Conservation (phyloP, 768 basidiomycete genomes). For the Trametes cinnabarina region DNA sequence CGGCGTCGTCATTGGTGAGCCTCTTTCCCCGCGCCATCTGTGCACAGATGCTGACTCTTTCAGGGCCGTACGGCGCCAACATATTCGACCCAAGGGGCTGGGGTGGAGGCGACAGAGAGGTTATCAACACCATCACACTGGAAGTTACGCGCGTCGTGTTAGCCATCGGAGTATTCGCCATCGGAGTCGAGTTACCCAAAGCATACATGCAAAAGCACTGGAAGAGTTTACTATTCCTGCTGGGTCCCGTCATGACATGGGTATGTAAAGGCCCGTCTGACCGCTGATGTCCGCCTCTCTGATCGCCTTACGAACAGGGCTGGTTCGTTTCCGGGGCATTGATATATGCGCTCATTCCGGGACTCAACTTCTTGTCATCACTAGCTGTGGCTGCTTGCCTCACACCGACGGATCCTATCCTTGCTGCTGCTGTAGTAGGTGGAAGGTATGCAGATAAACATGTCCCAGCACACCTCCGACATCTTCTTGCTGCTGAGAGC, state of each 20-base stretch:
- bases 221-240: constrained; percentile 81
- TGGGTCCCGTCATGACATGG: constrained; percentile 83
- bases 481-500: constrained; percentile 68
- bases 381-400: constrained; percentile 90
- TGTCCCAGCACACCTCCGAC: constrained; percentile 79
- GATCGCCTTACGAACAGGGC: constrained; percentile 49
- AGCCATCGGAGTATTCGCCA: constrained; percentile 95
- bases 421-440: constrained; percentile 89
- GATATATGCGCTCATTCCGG: constrained; percentile 90
- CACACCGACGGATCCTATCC: constrained; percentile 92
- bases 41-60: constrained; percentile 9
- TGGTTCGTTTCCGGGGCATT: constrained; percentile 93
- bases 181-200: constrained; percentile 96
- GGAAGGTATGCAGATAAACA: constrained; percentile 98
- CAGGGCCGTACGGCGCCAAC: constrained; percentile 79
- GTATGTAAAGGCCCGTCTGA: constrained; percentile 44
- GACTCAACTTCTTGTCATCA: constrained; percentile 83
- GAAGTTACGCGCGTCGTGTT: constrained; percentile 91
- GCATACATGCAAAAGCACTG: constrained; percentile 94
- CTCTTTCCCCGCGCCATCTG: not conserved
- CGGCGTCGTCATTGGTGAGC: constrained; percentile 79
- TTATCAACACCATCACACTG: constrained; percentile 76
- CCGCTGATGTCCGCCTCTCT: not conserved
- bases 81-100: constrained; percentile 82
- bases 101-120: constrained; percentile 48